Base-by-base conservation (phyloP, 2,329 filamentous ascomycete species). In the Nothopassalora personata region DNA sequence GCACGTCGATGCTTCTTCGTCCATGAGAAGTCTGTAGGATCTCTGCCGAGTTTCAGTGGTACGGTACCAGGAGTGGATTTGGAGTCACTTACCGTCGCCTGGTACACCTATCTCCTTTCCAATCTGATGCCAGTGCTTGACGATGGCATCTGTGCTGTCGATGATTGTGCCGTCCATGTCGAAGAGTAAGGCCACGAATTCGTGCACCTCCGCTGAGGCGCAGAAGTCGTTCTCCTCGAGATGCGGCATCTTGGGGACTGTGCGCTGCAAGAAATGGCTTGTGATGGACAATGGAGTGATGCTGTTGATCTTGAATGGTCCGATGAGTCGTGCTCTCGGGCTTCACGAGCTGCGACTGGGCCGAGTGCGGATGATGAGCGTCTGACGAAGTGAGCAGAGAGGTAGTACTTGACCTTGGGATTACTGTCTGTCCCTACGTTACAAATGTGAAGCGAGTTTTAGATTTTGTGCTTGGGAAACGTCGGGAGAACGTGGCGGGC, bases 21-120 rank as follows among this genome's bases (percentile, higher is more conserved):
- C 94, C 94, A 75, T 99, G 94, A 5, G 91, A 96, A 9, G 91
- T 96, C 68, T 90, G 83, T 28, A 97, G 82, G 68, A 99, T 97
- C 34, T 63, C 60, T 58, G 15, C n/a, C 23, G 2, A 34, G 13
- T 54, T 50, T 8, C 33, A 27, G 13, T 7, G 33, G 49, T 27
- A 39, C 6, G 31, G 2, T 23, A 43, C 27, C 6, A 28, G 28
- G 23, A n/a, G 49, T 36, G 33, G 36, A 18, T 13, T 47, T 9
- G 19, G 46, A 13, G n/a, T 27, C n/a, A 28, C 34, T 88, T 83
- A 58, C 56, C 56, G 51, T 87, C 81, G n/a, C 90, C 89, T 65
- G 90, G 85, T 23, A 97, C 87, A 27, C 90, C 90, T 68, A 97
- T 87, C 72, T 96, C 90, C 9, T 83, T 81, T 53, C 89, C 92